These are phyloP conservation scores for Rhizopogon roseolus DNA, from an alignment of 768 basidiomycete species.

Conservation along the genomic window DNA sequence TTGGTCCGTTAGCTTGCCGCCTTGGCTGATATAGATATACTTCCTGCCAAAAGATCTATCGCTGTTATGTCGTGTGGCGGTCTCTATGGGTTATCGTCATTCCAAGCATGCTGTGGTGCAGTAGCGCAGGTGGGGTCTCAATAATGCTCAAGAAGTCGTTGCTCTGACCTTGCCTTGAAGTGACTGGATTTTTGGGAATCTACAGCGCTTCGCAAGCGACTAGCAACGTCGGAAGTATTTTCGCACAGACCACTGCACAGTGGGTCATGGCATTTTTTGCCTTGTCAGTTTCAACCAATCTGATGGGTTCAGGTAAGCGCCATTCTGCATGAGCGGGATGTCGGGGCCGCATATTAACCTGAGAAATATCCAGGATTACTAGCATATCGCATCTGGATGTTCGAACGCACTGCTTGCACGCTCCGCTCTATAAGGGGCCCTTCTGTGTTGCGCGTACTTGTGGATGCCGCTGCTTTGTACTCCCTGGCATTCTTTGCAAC, in stretches of 20 bases:
- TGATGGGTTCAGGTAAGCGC: constrained; percentile 3
- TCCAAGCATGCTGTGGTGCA: constrained; percentile 3
- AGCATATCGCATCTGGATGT: constrained; percentile 7
- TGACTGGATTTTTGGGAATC: too few relatives aligned
- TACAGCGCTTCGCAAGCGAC: too few relatives aligned
- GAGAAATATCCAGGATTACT: not conserved
- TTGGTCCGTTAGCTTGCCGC: not conserved
- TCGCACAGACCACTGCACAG: not conserved
- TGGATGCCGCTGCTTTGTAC: constrained; percentile 5
- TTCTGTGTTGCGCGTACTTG: constrained; percentile 1
- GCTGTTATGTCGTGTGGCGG: constrained; percentile 12
- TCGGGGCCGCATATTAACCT: not conserved
- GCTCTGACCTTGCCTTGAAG: not conserved
- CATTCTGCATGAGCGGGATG: too few relatives aligned
- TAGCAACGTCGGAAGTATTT: not conserved
- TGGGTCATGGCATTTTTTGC: constrained; percentile 6
- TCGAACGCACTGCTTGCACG: not conserved
- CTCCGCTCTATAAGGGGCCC: not conserved
- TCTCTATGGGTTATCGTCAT: constrained; percentile 5
- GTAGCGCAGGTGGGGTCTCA: constrained; percentile 2
- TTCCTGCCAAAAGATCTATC: constrained; percentile 6
- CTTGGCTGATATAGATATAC: not conserved
- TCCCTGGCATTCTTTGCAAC: constrained; percentile 2
- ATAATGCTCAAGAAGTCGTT: not conserved
- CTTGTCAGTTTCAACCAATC: constrained; percentile 4